Conservation (phyloP, 352 stramenopile species). For the Pythium folliculosum region DNA sequence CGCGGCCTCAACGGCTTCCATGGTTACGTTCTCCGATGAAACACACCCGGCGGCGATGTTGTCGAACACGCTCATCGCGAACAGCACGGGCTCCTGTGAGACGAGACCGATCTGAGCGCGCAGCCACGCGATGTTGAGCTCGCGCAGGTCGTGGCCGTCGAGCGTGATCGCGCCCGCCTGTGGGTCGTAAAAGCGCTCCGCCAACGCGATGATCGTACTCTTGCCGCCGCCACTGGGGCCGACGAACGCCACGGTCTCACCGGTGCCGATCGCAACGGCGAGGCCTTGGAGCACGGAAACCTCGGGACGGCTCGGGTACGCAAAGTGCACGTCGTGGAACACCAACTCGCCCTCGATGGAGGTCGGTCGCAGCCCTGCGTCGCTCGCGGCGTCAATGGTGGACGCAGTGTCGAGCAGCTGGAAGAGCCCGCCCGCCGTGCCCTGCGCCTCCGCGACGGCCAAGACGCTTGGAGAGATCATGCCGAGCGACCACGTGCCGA, state of each 20-base stretch:
- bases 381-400: slow-evolving; percentile 33
- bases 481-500: slow-evolving; percentile 34
- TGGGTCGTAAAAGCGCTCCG: slow-evolving; percentile 87
- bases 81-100: slow-evolving; percentile 82
- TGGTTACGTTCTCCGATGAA: too few relatives aligned
- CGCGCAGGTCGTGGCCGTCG: slow-evolving; percentile 62
- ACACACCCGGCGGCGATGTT: slow-evolving; percentile 64
- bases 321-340: slow-evolving; percentile 56
- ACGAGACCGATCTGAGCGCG: slow-evolving; percentile 54
- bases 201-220: slow-evolving; percentile 45
- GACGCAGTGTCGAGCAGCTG: slow-evolving; percentile 36
- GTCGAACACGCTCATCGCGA: slow-evolving; percentile 73
- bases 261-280: slow-evolving; percentile 36
- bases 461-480: slow-evolving; percentile 37
- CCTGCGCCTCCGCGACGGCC: slow-evolving; percentile 33
- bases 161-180: slow-evolving; percentile 58
- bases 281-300: slow-evolving; percentile 19
- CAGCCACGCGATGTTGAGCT: slow-evolving; percentile 65
- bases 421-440: slow-evolving; percentile 33
- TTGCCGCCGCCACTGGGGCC: slow-evolving; percentile 31
- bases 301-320: slow-evolving; percentile 56
- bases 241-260: slow-evolving; percentile 28
- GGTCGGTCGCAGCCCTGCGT: too few relatives aligned
- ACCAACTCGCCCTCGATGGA: slow-evolving; percentile 21
- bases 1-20: not conserved